Conservation (phyloP, 331 rosid genomes). For the Ulmus americana region DNA sequence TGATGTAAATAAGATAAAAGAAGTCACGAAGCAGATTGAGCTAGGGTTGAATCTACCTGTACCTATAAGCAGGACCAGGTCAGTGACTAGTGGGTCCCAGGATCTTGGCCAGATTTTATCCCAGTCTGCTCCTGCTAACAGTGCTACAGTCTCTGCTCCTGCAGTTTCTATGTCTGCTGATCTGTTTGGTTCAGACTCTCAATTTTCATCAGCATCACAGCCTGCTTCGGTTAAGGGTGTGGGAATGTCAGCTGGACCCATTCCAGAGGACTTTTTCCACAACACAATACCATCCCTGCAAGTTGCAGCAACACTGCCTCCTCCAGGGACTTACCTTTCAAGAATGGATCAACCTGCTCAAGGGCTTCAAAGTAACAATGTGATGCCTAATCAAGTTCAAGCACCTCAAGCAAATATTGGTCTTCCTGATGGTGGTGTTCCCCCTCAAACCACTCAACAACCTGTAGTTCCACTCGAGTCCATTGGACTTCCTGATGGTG, state of each 20-base stretch:
- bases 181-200: conserved; percentile 56
- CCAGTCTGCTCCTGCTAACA: conserved; percentile 38
- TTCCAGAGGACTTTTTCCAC: conserved; percentile 97
- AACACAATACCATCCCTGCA: conserved; percentile 81
- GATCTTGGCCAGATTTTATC: conserved; percentile 67
- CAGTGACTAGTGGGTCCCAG: conserved; percentile 56
- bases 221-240: conserved; percentile 35
- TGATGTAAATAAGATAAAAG: conserved; percentile 86
- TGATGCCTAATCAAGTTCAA: conserved; percentile 35
- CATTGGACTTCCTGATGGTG: conserved; percentile 81
- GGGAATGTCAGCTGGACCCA: conserved; percentile 58
- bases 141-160: conserved; percentile 38
- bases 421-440: conserved; percentile 62
- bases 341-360: conserved; percentile 47
- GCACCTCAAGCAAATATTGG: conserved; percentile 42
- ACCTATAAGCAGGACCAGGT: conserved; percentile 65
- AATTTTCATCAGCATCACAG: conserved; percentile 47
- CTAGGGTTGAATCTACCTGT: conserved; percentile 64
- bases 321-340: conserved; percentile 86
- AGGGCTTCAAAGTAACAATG: conserved; percentile 44
- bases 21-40: conserved; percentile 86
- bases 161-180: conserved; percentile 54
- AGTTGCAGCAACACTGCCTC: conserved; percentile 76
- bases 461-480: conserved; percentile 40
- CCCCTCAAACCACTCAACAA: conserved; percentile 58